Conservation (phyloP, 2,329 filamentous ascomycete genomes). For the Pseudodiploospora longispora region DNA sequence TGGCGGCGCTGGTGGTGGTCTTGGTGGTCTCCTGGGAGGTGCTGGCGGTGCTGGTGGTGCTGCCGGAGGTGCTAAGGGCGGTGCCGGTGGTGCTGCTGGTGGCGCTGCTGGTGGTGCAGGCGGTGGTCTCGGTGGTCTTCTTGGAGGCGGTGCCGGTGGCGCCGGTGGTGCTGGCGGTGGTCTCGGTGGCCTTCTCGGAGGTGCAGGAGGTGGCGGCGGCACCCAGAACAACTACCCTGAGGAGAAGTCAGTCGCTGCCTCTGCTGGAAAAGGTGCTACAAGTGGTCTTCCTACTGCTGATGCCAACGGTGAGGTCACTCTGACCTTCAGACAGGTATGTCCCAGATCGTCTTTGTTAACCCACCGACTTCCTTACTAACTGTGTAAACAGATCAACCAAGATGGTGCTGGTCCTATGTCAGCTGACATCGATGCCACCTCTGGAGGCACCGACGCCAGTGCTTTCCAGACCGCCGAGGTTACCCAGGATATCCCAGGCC, state of each 20-base stretch:
- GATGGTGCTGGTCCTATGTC: conserved; percentile 58
- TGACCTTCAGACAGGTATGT: conserved; percentile 49
- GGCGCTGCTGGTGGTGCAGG: background rate
- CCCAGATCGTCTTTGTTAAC: background rate
- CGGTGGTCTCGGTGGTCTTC: no score
- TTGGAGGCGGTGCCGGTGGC: no score
- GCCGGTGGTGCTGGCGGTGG: no score
- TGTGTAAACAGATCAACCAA: conserved; percentile 53
- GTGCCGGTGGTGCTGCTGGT: conserved; percentile 3
- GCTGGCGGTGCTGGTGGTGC: conserved; percentile 7
- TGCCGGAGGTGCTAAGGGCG: conserved; percentile 7
- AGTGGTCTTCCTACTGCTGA: conserved; percentile 51
- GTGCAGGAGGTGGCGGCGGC: background rate
- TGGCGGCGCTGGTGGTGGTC: conserved; percentile 3
- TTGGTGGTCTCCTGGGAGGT: conserved; percentile 8
- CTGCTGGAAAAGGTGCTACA: conserved; percentile 44
- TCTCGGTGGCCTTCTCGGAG: no score
- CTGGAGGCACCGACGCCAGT: conserved; percentile 49
- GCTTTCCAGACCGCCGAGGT: conserved; percentile 55
- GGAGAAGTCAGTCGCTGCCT: conserved; percentile 46
- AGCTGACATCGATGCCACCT: conserved; percentile 53
- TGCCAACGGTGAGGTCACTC: conserved; percentile 51
- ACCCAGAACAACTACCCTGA: conserved; percentile 31
- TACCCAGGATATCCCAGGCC: conserved; percentile 53
- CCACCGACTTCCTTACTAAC: background rate